Evolutionary conservation across 768 basidiomycete species (phyloP).

Genomic region (Tylopilus sp.): DNA sequence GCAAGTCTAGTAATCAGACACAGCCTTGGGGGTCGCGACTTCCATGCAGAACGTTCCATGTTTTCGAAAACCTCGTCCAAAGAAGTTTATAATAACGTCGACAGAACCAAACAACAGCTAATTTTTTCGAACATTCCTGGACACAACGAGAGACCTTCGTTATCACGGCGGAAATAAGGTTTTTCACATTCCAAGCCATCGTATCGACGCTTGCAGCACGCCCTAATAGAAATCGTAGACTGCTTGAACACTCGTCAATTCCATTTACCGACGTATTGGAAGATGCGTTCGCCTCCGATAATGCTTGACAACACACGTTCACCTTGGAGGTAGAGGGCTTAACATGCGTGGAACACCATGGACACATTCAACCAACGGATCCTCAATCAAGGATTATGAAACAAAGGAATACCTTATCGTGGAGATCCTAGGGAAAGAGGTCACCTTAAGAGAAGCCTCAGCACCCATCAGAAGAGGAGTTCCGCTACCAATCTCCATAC

Average conservation of each 20-base stretch:
- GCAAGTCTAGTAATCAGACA: constrained; percentile 18
- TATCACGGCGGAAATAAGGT: constrained; percentile 16
- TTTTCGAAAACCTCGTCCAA: background rate
- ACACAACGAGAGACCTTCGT: background rate
- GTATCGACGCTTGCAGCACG: background rate
- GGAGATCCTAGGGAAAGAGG: constrained; percentile 3
- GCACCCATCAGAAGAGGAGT: constrained; percentile 3
- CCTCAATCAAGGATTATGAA: constrained; percentile 5
- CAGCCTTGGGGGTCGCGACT: constrained; percentile 10
- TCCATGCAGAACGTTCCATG: constrained; percentile 27
- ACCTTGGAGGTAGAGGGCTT: constrained; percentile 10
- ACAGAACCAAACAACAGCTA: constrained; percentile 21
- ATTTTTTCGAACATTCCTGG: constrained; percentile 1
- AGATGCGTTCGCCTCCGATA: background rate
- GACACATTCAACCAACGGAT: background rate
- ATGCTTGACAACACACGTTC: background rate
- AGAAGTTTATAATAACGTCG: constrained; percentile 16
- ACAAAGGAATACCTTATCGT: constrained; percentile 9
- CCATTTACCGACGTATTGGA: background rate
- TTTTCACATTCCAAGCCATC: background rate
- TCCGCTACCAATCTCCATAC: constrained; percentile 1
- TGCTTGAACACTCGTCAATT: constrained; percentile 2
- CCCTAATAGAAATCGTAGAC: background rate
- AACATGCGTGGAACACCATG: background rate
- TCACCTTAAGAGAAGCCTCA: background rate